These are phyloP conservation scores for Clavispora vitiphila DNA, from an alignment of 805 yeast species.

Conservation along the genomic window DNA sequence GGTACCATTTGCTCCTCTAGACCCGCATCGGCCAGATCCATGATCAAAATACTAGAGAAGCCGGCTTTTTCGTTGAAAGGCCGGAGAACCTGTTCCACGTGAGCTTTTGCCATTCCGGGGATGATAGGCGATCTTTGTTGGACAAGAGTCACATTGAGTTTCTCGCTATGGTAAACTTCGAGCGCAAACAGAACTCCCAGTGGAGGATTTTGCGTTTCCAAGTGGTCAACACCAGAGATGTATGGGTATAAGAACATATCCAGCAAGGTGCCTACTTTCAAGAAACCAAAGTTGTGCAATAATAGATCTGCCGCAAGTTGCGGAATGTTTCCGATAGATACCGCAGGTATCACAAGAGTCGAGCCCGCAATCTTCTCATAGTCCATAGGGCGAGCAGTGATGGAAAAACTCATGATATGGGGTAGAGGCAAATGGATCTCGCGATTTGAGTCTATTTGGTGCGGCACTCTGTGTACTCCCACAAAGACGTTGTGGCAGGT, in stretches of 20 bases:
- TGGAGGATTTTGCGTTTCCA: conserved; percentile 4
- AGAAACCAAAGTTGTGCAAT: conserved; percentile 54
- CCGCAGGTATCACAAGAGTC: conserved; percentile 66
- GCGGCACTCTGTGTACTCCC: background rate
- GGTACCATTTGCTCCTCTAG: conserved; percentile 22
- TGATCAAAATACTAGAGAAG: conserved; percentile 45
- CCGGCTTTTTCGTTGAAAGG: conserved; percentile 42
- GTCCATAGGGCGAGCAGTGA: background rate
- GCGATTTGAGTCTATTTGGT: background rate
- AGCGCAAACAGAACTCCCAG: conserved; percentile 52
- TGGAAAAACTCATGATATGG: conserved; percentile 4
- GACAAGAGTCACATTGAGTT: conserved; percentile 46
- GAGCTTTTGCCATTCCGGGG: conserved; percentile 52
- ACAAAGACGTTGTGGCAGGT: no score
- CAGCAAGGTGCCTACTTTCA: conserved; percentile 52
- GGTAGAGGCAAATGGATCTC: conserved; percentile 1
- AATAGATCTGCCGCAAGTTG: conserved; percentile 75
- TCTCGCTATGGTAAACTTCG: conserved; percentile 53
- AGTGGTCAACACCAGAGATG: conserved; percentile 67
- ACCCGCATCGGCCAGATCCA: conserved; percentile 75
- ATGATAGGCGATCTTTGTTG: conserved; percentile 84
- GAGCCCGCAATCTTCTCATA: conserved; percentile 17
- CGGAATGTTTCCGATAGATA: conserved; percentile 86
- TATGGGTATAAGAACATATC: conserved; percentile 70
- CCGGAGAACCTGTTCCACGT: conserved; percentile 45